Evolutionary conservation across 176 grass and related monocot genomes (phyloP).

Genomic region (Eleusine indica): DNA sequence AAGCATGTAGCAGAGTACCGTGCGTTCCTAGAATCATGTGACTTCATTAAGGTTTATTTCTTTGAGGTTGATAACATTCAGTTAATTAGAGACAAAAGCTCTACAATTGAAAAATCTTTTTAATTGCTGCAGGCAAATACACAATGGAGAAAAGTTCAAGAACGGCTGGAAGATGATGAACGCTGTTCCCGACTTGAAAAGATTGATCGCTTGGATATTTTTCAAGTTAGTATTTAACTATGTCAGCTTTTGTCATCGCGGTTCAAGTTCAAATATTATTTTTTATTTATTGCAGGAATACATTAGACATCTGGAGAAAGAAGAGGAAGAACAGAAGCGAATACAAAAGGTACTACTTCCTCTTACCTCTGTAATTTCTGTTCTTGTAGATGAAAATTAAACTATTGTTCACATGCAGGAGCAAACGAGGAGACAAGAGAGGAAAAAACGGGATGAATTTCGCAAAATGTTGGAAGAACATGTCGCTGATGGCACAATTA

Average conservation of each 20-base stretch:
- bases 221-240: conserved; percentile 73
- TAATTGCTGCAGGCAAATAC: conserved; percentile 55
- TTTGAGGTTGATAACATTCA: conserved; percentile 31
- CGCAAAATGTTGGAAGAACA: conserved; percentile 93
- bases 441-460: conserved; percentile 89
- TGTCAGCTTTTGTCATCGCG: conserved; percentile 12
- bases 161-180: conserved; percentile 89
- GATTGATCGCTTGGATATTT: conserved; percentile 82
- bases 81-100: conserved; percentile 6
- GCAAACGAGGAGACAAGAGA: conserved; percentile 74
- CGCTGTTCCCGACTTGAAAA: conserved; percentile 85
- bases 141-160: conserved; percentile 97
- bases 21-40: conserved; percentile 91
- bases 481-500: conserved; percentile 66
- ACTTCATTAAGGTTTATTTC: conserved; percentile 88
- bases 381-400: not conserved
- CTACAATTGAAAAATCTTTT: conserved; percentile 25
- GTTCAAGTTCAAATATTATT: conserved; percentile 27
- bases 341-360: conserved; percentile 66
- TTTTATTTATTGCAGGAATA: conserved; percentile 74
- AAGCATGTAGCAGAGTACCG: conserved; percentile 76
- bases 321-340: conserved; percentile 81
- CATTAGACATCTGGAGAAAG: conserved; percentile 74
- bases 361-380: conserved; percentile 4
- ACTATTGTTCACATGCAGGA: conserved; percentile 42